These are phyloP conservation scores for Avicennia marina DNA, from an alignment of 257 asterid genomes.

Conservation along the genomic window DNA sequence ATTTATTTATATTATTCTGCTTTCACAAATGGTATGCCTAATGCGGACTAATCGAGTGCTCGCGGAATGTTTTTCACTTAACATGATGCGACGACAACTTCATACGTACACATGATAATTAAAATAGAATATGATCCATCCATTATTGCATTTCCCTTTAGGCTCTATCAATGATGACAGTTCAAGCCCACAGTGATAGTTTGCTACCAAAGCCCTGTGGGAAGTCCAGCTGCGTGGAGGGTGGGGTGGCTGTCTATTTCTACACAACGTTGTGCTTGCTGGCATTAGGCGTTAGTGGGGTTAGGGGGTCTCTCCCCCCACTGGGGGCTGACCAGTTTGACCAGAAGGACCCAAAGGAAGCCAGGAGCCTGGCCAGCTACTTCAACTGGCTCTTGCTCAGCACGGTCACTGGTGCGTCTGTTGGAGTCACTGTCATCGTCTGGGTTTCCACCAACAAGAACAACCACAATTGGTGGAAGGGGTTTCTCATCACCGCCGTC, in stretches of 20 bases:
- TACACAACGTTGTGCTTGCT: slow-evolving; percentile 50
- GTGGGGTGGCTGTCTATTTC: slow-evolving; percentile 53
- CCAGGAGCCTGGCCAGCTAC: slow-evolving; percentile 67
- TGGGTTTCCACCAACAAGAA: slow-evolving; percentile 55
- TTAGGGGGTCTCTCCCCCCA: slow-evolving; percentile 69
- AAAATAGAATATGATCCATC: too few relatives aligned
- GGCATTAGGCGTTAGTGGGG: slow-evolving; percentile 75
- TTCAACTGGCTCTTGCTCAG: slow-evolving; percentile 74
- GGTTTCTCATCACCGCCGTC: slow-evolving; percentile 50
- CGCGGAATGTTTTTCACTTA: too few relatives aligned
- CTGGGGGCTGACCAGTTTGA: slow-evolving; percentile 90
- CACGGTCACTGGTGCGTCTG: slow-evolving; percentile 40
- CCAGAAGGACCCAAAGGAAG: slow-evolving; percentile 49
- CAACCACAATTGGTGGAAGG: slow-evolving; percentile 76
- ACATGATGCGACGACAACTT: slow-evolving; percentile 28
- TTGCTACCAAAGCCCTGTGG: slow-evolving; percentile 64
- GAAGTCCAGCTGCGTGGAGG: slow-evolving; percentile 50
- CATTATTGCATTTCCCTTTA: slow-evolving; percentile 10
- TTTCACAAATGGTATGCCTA: too few relatives aligned
- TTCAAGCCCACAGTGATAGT: slow-evolving; percentile 56
- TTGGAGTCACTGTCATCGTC: slow-evolving; percentile 73
- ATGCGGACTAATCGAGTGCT: too few relatives aligned
- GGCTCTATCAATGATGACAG: slow-evolving; percentile 72
- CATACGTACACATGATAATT: too few relatives aligned
- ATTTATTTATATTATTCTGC: too few relatives aligned